Evolutionary conservation across 495 filamentous ascomycete species (phyloP), one percentile per base, ranked within the genome.

Genomic region (Friedmanniomyces endolithicus): DNA sequence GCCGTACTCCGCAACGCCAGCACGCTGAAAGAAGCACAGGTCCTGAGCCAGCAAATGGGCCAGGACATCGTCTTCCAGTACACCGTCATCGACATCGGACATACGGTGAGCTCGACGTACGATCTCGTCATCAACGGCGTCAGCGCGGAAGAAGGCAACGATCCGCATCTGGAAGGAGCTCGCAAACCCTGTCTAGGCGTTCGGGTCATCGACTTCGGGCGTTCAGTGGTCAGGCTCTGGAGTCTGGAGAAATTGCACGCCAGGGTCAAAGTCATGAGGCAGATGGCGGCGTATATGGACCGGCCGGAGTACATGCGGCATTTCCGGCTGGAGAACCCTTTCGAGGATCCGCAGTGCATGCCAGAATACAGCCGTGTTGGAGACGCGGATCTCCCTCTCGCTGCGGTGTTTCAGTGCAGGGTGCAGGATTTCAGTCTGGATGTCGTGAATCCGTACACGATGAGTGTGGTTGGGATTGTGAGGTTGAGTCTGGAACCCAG

Each of bases 31-130:
- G 92, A 98, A 67, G 94, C 90, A 3, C 92, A 98, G 66, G 81
- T 98, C 48, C 90, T 98, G 86, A 96, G 94, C 70, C 88, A 95
- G 55, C 88, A 89, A 58, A 86, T 98, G 77, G 88, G 92, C 61
- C 92, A 95, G 70, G 81, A 81, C 59, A 84, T 95, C 16, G 86
- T 90, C 33, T 98, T 98, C 70, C 92, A 98, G 69, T 97, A 95
- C 65, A 84, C 88, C 17, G 80, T 97, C 53, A 79, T 97, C 25
- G 89, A 94, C 57, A 74, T 85, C 61, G 92, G 92, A 1, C 90
- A 97, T 62, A 80, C 82, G 45, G 79, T 90, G 64, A 87, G 82
- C 54, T 97, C 94, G 7, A 94, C 87, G 3, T 98, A 98, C 67
- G 92, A 98, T 68, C 83, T 97, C 60, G 89, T 97, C 4, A 72